Evolutionary conservation across 495 filamentous ascomycete genomes (phyloP), one percentile per base, ranked within the genome.

Genomic region (Penicillium pancosmium): DNA sequence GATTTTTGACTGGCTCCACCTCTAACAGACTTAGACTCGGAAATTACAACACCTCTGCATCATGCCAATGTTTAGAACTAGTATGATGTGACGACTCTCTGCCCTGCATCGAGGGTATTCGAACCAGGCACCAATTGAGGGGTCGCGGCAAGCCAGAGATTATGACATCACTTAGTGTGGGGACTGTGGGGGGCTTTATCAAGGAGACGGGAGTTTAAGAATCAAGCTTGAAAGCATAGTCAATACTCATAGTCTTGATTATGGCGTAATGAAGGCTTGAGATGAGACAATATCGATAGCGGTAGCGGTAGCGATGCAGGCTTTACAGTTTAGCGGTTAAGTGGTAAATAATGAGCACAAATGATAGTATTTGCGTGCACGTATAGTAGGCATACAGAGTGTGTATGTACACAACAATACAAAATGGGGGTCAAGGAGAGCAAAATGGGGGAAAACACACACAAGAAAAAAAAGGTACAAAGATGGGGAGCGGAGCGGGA

Each of bases 391-490:
- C 48, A 44, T 35, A 57, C 48, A 57, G 10, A 38, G 23, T 51
- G 34, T 57, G 40, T 52, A 57, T 57, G 40, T 52, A 57, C 50
- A 57, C 48, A 50, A 57, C 48, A 50, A 57, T 52, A 57, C 55
- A 57, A 5, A 9, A 36, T 16, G n/a, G 34, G n/a, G 8, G 18
- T 23, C 23, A 38, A 38, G 52, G 12, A 46, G 3, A 8, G 36
- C 12, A 47, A 4, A 3, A 44, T 38, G 16, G 40, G 44, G 11
- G 21, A 15, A 38, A 38, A 27, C 36, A 40, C 23, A 27, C 23
- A 35, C 27, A 54, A 34, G 12, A 27, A 40, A 50, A 55, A 55
- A 5, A 15, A 33, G 15, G 36, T 38, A 38, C 36, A 38, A 38
- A 51, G 50, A 25, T 15, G 27, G 43, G 40, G 43, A 6, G 48